Conservation (phyloP, 1,284 basidiomycete genomes). For the Irpex sp. region DNA sequence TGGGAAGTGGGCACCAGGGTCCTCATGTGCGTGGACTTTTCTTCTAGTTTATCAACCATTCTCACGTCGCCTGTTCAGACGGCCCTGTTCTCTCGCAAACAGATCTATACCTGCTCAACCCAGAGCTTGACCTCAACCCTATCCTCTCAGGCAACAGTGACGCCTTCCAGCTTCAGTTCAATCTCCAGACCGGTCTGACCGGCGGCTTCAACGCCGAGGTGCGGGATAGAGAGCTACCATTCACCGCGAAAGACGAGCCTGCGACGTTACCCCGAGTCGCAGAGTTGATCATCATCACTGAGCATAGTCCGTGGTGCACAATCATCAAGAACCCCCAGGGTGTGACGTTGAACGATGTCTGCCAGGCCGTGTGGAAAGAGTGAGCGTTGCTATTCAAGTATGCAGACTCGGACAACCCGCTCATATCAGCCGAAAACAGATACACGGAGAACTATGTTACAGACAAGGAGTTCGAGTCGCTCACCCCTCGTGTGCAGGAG, state of each 20-base stretch:
- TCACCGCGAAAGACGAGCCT: slow-evolving; percentile 68
- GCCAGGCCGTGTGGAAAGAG: slow-evolving; percentile 66
- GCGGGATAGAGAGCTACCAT: slow-evolving; percentile 57
- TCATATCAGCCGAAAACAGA: slow-evolving; percentile 30
- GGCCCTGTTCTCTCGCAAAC: slow-evolving; percentile 73
- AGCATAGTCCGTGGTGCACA: slow-evolving; percentile 75
- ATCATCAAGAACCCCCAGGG: slow-evolving; percentile 68
- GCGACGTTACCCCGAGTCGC: slow-evolving; percentile 76
- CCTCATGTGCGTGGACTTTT: slow-evolving; percentile 20
- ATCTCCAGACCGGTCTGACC: slow-evolving; percentile 55
- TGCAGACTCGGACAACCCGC: too few relatives aligned
- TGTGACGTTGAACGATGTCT: slow-evolving; percentile 71
- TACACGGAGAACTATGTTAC: slow-evolving; percentile 67
- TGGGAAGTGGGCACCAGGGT: slow-evolving; percentile 27
- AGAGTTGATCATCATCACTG: slow-evolving; percentile 70
- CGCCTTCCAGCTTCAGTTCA: slow-evolving; percentile 67
- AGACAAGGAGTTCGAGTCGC: slow-evolving; percentile 57
- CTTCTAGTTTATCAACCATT: background rate
- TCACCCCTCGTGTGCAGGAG: slow-evolving; percentile 64
- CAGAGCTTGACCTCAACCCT: slow-evolving; percentile 62
- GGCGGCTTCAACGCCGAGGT: slow-evolving; percentile 53
- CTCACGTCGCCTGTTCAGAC: slow-evolving; percentile 37
- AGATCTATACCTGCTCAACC: slow-evolving; percentile 68
- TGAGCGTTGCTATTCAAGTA: slow-evolving; percentile 31
- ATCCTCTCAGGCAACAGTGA: slow-evolving; percentile 51